These are phyloP conservation scores for Colletotrichum sp. DNA, from an alignment of 2,329 filamentous ascomycete species.

Conservation along the genomic window DNA sequence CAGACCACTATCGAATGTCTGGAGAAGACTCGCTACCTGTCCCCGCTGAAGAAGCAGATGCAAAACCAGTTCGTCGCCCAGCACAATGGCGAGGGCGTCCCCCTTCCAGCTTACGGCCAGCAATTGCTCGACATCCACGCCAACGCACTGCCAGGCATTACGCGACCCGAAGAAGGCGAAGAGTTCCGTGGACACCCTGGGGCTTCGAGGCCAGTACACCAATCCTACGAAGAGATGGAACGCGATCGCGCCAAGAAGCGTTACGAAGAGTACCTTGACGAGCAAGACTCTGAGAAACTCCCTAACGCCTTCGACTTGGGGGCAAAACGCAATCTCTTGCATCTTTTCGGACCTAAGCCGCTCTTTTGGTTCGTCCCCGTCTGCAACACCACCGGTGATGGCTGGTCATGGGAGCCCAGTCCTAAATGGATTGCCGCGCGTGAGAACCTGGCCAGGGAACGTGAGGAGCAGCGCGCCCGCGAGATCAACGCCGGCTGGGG, in stretches of 20 bases:
- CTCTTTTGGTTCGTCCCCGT: conserved; percentile 82
- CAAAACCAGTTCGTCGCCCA: conserved; percentile 66
- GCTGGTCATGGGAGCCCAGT: conserved; percentile 92
- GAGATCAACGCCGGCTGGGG: conserved; percentile 75
- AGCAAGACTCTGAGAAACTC: conserved; percentile 84
- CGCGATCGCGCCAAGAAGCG: conserved; percentile 58
- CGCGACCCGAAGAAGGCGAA: conserved; percentile 82
- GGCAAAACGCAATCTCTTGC: conserved; percentile 76
- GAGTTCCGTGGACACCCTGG: conserved; percentile 44
- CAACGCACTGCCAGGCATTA: conserved; percentile 80
- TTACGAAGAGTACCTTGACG: conserved; percentile 81
- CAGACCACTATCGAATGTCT: conserved; percentile 96
- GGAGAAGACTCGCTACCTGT: conserved; percentile 94
- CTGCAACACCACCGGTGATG: conserved; percentile 86
- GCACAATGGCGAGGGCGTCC: conserved; percentile 53
- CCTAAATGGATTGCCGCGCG: conserved; percentile 77
- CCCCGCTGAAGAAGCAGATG: conserved; percentile 75
- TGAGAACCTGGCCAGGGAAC: conserved; percentile 63
- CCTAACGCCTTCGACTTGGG: conserved; percentile 95
- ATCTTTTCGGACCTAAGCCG: conserved; percentile 80
- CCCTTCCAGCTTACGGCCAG: conserved; percentile 68
- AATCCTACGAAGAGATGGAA: conserved; percentile 62
- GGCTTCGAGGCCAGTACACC: conserved; percentile 44
- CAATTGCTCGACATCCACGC: conserved; percentile 83
- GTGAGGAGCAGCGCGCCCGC: conserved; percentile 64